Percentiles rank a stretch among this genome's conserved stretches.
These are phyloP conservation scores for Blepharisma undulans DNA, from an alignment of 169 alveolate species.

Conservation along the genomic window DNA sequence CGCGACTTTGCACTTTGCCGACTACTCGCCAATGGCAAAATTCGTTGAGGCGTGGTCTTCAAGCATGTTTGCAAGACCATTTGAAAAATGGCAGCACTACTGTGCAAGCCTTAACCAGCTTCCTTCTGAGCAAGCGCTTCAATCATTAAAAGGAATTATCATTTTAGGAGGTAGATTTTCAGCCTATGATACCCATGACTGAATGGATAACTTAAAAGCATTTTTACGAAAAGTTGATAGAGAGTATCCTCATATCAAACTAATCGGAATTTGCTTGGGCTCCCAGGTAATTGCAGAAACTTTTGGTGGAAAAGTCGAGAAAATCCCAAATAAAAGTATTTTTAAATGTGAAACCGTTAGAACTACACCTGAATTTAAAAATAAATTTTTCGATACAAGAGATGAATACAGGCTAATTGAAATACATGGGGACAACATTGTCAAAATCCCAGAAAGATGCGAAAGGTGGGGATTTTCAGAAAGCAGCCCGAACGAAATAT, in stretches of 20 bases:
- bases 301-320: not conserved
- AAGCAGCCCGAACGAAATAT: not conserved
- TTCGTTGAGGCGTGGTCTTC: not conserved
- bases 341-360: not conserved
- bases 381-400: not conserved
- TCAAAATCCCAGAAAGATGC: not conserved
- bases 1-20: not conserved
- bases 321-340: not conserved
- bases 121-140: not conserved
- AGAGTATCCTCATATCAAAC: not conserved
- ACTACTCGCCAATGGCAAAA: not conserved
- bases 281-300: not conserved
- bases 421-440: conserved; percentile 22
- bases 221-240: not conserved
- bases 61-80: not conserved
- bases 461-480: not conserved
- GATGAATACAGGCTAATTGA: not conserved
- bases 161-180: not conserved
- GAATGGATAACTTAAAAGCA: not conserved
- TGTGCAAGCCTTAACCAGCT: not conserved
- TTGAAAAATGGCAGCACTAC: conserved; percentile 12
- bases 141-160: not conserved
- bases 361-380: not conserved
- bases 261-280: conserved; percentile 20
- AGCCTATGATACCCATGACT: not conserved